These are phyloP conservation scores for Fusarium sp. DNA, from an alignment of 2,329 filamentous ascomycete genomes.

Conservation along the genomic window DNA sequence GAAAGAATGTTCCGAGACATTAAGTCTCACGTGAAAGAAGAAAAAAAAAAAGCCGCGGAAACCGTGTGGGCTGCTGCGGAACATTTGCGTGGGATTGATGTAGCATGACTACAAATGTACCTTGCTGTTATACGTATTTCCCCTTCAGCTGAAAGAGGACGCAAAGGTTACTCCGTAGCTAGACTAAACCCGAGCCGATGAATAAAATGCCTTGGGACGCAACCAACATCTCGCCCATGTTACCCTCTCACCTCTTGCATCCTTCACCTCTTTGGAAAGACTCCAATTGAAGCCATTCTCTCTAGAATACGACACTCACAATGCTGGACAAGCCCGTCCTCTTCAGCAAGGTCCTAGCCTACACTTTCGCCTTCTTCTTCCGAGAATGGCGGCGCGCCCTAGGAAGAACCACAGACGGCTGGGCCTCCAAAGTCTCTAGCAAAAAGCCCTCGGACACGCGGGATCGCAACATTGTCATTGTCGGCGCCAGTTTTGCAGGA, in stretches of 20 bases:
- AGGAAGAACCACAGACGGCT: slow-evolving; percentile 24
- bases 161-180: not conserved
- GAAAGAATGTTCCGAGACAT: not conserved
- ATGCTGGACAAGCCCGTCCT: slow-evolving; percentile 48
- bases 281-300: not conserved
- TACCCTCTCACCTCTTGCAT: not conserved
- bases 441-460: slow-evolving; percentile 29
- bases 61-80: not conserved
- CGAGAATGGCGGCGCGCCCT: slow-evolving; percentile 33
- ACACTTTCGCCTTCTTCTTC: slow-evolving; percentile 41
- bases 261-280: not conserved
- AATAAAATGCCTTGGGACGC: not conserved
- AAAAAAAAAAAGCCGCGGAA: not conserved
- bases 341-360: slow-evolving; percentile 45
- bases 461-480: slow-evolving; percentile 62
- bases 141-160: slow-evolving; percentile 4
- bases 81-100: not conserved
- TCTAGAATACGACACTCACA: not conserved
- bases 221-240: not conserved
- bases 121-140: not conserved
- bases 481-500: slow-evolving; percentile 70
- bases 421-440: slow-evolving; percentile 3
- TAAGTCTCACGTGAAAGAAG: not conserved
- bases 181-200: not conserved
- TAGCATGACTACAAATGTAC: not conserved